These are phyloP conservation scores for Malus fusca DNA, from an alignment of 306 rosid species.

Conservation along the genomic window DNA sequence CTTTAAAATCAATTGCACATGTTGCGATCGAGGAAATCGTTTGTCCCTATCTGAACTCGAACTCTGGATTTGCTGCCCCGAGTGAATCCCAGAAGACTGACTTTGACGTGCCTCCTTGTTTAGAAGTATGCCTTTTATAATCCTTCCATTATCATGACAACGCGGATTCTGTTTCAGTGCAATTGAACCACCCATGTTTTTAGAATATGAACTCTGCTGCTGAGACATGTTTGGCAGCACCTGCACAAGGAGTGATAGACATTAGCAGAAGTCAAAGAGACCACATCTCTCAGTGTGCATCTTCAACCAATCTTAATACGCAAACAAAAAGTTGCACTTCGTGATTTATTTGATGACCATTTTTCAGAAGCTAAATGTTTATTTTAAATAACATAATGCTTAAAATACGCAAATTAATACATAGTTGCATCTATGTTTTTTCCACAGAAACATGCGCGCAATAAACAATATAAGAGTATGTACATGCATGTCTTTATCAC, in stretches of 20 bases:
- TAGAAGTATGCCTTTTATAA: conserved; percentile 49
- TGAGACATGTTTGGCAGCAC: conserved; percentile 25
- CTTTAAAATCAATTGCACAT: conserved; percentile 46
- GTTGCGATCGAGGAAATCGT: conserved; percentile 35
- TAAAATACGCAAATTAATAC: not conserved
- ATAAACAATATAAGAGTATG: not conserved
- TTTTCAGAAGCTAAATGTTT: not conserved
- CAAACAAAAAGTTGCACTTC: not conserved
- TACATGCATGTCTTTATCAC: not conserved
- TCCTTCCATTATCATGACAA: conserved; percentile 46
- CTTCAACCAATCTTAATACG: not conserved
- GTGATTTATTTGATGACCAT: not conserved
- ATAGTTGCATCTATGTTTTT: not conserved
- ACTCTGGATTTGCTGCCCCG: conserved; percentile 41
- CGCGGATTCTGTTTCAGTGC: conserved; percentile 43
- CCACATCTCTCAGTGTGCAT: not conserved
- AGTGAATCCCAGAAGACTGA: conserved; percentile 37
- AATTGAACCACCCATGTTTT: conserved; percentile 21
- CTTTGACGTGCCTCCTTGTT: conserved; percentile 48
- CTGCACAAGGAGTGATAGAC: conserved; percentile 25
- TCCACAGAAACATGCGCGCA: not conserved
- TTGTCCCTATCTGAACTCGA: conserved; percentile 44
- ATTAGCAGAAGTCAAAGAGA: not conserved
- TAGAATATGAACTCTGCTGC: conserved; percentile 34
- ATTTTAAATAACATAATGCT: not conserved